Evolutionary conservation across 208 protist species (phyloP).

Genomic region (Crithidia acanthocephali): DNA sequence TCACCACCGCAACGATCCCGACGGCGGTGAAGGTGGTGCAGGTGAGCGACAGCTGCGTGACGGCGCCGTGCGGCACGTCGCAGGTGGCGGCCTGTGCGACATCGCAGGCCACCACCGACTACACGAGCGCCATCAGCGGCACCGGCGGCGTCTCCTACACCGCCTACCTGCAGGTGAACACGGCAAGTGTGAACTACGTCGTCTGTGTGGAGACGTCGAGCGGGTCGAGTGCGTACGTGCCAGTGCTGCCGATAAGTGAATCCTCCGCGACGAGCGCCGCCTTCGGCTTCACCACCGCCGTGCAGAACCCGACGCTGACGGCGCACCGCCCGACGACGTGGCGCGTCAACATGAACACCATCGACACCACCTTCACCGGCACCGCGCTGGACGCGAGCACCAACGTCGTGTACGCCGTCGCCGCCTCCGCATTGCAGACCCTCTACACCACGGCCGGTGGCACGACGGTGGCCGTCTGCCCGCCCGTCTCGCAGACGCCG

Average conservation of each 20-base stretch:
- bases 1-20: slow-evolving; percentile 33
- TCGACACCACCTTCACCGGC: slow-evolving; percentile 62
- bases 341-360: slow-evolving; percentile 63
- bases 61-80: slow-evolving; percentile 46
- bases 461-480: slow-evolving; percentile 50
- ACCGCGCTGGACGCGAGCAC: slow-evolving; percentile 43
- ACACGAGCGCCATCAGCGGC: slow-evolving; percentile 39
- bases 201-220: slow-evolving; percentile 59
- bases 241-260: slow-evolving; percentile 48
- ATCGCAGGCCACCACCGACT: slow-evolving; percentile 40
- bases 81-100: slow-evolving; percentile 60
- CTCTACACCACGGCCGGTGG: slow-evolving; percentile 15
- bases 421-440: slow-evolving; percentile 36
- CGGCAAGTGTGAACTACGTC: slow-evolving; percentile 52
- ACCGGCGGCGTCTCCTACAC: slow-evolving; percentile 26
- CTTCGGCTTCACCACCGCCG: slow-evolving; percentile 55
- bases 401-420: slow-evolving; percentile 60
- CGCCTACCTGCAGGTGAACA: slow-evolving; percentile 31
- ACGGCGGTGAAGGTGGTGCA: slow-evolving; percentile 66
- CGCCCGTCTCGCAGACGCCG: slow-evolving; percentile 36
- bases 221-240: slow-evolving; percentile 51
- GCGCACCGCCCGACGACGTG: slow-evolving; percentile 49
- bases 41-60: slow-evolving; percentile 53
- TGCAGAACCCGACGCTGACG: slow-evolving; percentile 44
- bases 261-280: slow-evolving; percentile 31